Percentiles rank a stretch among this genome's conserved stretches.
Evolutionary conservation across 805 yeast species (phyloP).

Genomic region (Hanseniaspora pseudoguilliermondii): DNA sequence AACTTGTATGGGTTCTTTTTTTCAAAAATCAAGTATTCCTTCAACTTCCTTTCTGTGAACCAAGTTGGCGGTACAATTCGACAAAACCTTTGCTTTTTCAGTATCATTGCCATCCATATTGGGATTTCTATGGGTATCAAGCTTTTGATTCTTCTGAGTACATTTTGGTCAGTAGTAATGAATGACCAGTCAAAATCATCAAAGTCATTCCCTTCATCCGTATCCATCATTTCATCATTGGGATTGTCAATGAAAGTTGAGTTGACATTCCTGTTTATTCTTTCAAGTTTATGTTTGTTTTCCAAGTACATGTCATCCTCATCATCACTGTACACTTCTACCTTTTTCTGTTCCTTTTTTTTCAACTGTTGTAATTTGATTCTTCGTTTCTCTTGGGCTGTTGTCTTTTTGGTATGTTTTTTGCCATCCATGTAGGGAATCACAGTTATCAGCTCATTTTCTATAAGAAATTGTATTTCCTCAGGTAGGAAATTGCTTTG

Average conservation of each 20-base stretch:
- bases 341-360: background rate
- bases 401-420: conserved; percentile 9
- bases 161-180: conserved; percentile 29
- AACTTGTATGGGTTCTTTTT: conserved; percentile 44
- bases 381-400: conserved; percentile 2
- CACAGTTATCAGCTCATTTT: conserved; percentile 58
- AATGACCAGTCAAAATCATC: conserved; percentile 19
- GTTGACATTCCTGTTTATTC: background rate
- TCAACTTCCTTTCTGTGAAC: conserved; percentile 48
- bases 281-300: background rate
- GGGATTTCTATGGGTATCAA: conserved; percentile 62
- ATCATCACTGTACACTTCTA: conserved; percentile 10
- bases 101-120: conserved; percentile 72
- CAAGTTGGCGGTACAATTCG: conserved; percentile 77
- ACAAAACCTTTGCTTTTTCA: conserved; percentile 77
- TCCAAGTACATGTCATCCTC: background rate
- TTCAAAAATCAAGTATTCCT: conserved; percentile 55
- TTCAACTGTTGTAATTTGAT: background rate
- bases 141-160: conserved; percentile 33
- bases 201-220: background rate
- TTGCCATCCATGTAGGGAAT: conserved; percentile 50
- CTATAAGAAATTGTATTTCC: conserved; percentile 76
- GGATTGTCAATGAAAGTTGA: background rate
- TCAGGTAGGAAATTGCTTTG: conserved; percentile 52
- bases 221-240: background rate